Base-by-base conservation (phyloP, 1,139 yeast genomes). In the Pichia norvegensis region DNA sequence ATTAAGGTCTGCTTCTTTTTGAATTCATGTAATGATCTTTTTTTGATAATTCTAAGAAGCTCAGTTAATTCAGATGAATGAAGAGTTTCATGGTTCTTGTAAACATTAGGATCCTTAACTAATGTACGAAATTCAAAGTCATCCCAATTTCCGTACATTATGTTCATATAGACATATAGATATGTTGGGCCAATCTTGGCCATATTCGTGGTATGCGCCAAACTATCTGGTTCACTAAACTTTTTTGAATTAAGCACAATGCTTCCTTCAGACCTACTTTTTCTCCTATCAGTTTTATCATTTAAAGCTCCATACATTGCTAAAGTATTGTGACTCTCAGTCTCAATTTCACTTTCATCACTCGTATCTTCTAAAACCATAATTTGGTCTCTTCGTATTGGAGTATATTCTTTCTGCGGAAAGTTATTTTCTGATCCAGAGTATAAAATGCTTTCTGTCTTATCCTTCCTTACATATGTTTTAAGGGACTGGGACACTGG, bases 101-200 rank as follows among this genome's bases (percentile, higher is more conserved):
- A 14, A 4, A 19, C 13, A 5, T 2, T 3, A 6, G 23, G 20
- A 27, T 29, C 38, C 16, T 17, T 21, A 9, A 38, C n/a, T 11
- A 38, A 20, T 11, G 35, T 23, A 10, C 44, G 25, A 11, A 29
- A 4, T 22, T 45, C 45, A 38, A 47, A 47, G 9, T 45, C 50
- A 13, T 43, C 45, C 40, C 42, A 45, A 16, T 31, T 38, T 4
- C 48, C 48, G 41, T 47, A 47, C 21, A 45, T 38, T 7, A 36
- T 35, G 16, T 39, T 40, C 23, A 45, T n/a, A 38, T 47, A 47
- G 3, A 35, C 31, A 35, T 40, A 25, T 16, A 45, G 19, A 20
- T 47, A 47, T 7, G 42, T 33, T 16, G 50, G 46, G 10, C 50
- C 50, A 29, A 39, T 19, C 14, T 29, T 42, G 8, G 42, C 19